Evolutionary conservation across 1,284 basidiomycete species (phyloP), one percentile per base, ranked within the genome.

Genomic region (Amylostereum areolatum): DNA sequence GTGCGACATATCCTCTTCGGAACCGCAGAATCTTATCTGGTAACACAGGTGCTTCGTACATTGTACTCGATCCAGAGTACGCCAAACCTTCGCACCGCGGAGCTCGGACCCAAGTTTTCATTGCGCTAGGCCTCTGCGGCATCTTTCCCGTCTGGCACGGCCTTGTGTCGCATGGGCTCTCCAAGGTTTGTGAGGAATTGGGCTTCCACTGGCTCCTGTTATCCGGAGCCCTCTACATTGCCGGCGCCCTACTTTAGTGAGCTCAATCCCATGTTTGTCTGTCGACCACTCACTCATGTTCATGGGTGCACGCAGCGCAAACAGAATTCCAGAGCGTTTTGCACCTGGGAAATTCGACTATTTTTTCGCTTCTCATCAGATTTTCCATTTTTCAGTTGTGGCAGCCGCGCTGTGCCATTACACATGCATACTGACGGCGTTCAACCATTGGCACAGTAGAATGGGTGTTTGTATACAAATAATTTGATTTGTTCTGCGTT

Each of bases 301-400:
- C 58, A 51, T 60, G 56, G 56, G 30, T 39, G 11, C 9, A 48
- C 55, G 49, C 65, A 93, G 85, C 66, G 90, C 90, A 35, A 83
- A 85, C 57, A 78, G 91, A 47, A 76, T 94, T 48, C 92, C 93
- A 28, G 92, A 96, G 62, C 72, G 83, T 30, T 74, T 86, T 54
- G 73, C 74, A 8, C 91, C 91, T 1, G 91, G 91, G 46, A 80
- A 68, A 54, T 93, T 93, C 62, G 92, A 96, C 69, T 77, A 80
- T 62, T 76, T 93, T 57, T 80, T 85, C 48, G 77, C 86, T 1
- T 91, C 86, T 31, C 92, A 94, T 71, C 86, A 88, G 66, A 87
- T 94, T 60, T 96, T 97, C 67, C 93, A 96, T 63, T 62, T 81
- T 56, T 85, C 82, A 61, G 92, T 95, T 28, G 73, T 95, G 42